phyloP scores from a whole-genome alignment of 495 filamentous ascomycete species.

The Lentithecium fluviatile region DNA sequence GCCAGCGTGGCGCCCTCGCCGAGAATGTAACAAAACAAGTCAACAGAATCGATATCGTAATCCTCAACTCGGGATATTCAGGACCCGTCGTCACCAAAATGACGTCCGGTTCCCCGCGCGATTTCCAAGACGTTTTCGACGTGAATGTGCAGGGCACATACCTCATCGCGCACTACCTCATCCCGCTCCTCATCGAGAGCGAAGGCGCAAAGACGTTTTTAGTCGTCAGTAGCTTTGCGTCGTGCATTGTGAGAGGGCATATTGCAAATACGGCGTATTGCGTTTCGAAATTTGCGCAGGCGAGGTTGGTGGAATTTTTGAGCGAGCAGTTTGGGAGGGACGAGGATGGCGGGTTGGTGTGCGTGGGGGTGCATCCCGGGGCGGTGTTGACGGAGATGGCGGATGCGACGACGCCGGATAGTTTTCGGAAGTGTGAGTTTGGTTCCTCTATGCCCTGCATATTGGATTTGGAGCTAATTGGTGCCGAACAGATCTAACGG shows the following conservation, averaged over 20 bases:
- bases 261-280: conserved; percentile 43
- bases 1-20: conserved; percentile 21
- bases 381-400: conserved; percentile 37
- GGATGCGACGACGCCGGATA: conserved; percentile 29
- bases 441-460: not conserved
- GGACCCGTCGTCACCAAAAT: conserved; percentile 39
- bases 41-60: conserved; percentile 30
- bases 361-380: conserved; percentile 35
- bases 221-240: conserved; percentile 38
- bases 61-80: conserved; percentile 37
- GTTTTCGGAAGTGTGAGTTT: conserved; percentile 34
- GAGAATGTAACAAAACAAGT: conserved; percentile 20
- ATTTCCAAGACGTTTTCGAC: conserved; percentile 31
- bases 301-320: conserved; percentile 32
- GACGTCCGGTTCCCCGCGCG: conserved; percentile 14
- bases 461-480: not conserved
- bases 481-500: conserved; percentile 20
- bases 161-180: conserved; percentile 31
- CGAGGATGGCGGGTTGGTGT: conserved; percentile 12
- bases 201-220: conserved; percentile 41
- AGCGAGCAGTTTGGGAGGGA: conserved; percentile 31
- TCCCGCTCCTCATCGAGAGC: conserved; percentile 30
- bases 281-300: conserved; percentile 38
- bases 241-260: conserved; percentile 31
- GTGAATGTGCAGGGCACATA: conserved; percentile 39